Conservation (phyloP, 345 rosid species). For the Citrus glauca region DNA sequence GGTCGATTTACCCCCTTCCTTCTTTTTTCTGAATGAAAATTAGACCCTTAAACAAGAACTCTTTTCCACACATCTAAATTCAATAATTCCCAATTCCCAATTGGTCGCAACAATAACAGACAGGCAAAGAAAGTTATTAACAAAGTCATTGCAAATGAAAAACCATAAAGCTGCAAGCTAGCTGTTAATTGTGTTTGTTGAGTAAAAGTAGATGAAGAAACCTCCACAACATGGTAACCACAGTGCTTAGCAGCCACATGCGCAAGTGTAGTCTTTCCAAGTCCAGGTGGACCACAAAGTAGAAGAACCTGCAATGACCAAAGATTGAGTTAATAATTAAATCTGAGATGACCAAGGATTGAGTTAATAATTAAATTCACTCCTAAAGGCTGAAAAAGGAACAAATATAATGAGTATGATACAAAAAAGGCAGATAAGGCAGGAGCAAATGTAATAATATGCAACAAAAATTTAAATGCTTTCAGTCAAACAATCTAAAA, state of each 20-base stretch:
- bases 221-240: slow-evolving; percentile 97
- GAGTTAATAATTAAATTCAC: slow-evolving; percentile 2
- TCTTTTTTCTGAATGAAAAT: too few relatives aligned
- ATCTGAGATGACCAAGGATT: slow-evolving; percentile 51
- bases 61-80: background rate
- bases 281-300: slow-evolving; percentile 98
- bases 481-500: background rate
- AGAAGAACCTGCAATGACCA: slow-evolving; percentile 70
- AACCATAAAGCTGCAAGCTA: slow-evolving; percentile 3
- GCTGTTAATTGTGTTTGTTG: slow-evolving; percentile 6
- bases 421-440: slow-evolving; percentile 4
- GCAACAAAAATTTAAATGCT: background rate
- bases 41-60: background rate
- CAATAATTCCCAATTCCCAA: background rate
- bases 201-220: slow-evolving; percentile 30
- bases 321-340: slow-evolving; percentile 13
- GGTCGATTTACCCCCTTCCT: background rate
- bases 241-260: slow-evolving; percentile 98
- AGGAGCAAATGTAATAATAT: background rate
- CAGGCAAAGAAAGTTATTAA: background rate
- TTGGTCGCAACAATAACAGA: background rate
- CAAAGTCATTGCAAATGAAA: background rate
- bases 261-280: slow-evolving; percentile 99
- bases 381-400: slow-evolving; percentile 2
- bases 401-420: background rate